A percentile compares a stretch with the other conserved stretches of the same genome.
phyloP scores from a whole-genome alignment of 2,329 filamentous ascomycete genomes.

The Scytalidium lignicola region DNA sequence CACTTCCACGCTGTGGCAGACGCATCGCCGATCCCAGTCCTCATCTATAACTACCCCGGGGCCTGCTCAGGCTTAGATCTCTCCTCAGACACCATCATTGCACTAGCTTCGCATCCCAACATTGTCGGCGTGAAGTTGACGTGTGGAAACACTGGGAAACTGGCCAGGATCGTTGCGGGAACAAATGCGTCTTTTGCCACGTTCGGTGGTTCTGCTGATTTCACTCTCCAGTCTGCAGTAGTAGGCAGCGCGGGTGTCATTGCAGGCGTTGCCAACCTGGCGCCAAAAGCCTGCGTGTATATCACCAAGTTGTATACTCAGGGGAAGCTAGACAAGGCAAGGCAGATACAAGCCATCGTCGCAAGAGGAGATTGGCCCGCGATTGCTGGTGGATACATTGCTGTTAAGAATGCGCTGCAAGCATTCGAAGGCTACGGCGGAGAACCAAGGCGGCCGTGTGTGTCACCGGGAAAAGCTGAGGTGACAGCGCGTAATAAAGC shows the following conservation, averaged over 20 bases:
- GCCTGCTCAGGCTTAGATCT: slow-evolving; percentile 35
- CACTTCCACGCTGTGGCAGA: slow-evolving; percentile 52
- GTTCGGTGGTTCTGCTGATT: slow-evolving; percentile 65
- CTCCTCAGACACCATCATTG: slow-evolving; percentile 32
- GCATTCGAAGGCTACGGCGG: slow-evolving; percentile 57
- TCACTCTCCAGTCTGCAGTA: slow-evolving; percentile 60
- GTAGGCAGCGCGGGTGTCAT: slow-evolving; percentile 65
- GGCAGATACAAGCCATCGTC: slow-evolving; percentile 54
- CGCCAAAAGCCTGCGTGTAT: slow-evolving; percentile 56
- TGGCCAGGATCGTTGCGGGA: slow-evolving; percentile 60
- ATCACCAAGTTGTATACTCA: slow-evolving; percentile 51
- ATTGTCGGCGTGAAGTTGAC: slow-evolving; percentile 85
- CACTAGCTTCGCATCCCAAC: slow-evolving; percentile 57
- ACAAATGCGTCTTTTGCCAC: slow-evolving; percentile 48
- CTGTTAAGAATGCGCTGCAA: slow-evolving; percentile 58
- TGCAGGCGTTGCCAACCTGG: slow-evolving; percentile 63
- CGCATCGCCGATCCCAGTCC: slow-evolving; percentile 42
- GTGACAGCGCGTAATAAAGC: too few species aligned
- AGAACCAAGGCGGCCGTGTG: slow-evolving; percentile 47
- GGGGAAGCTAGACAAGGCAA: slow-evolving; percentile 52
- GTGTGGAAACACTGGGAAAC: slow-evolving; percentile 79
- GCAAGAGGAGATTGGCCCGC: slow-evolving; percentile 62
- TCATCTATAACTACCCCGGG: slow-evolving; percentile 54
- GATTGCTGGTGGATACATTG: slow-evolving; percentile 61
- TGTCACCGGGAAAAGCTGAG: too few species aligned